phyloP scores from a whole-genome alignment of 192 early-diverging fungal genomes.

The Jimgerdemannia flammicorona region DNA sequence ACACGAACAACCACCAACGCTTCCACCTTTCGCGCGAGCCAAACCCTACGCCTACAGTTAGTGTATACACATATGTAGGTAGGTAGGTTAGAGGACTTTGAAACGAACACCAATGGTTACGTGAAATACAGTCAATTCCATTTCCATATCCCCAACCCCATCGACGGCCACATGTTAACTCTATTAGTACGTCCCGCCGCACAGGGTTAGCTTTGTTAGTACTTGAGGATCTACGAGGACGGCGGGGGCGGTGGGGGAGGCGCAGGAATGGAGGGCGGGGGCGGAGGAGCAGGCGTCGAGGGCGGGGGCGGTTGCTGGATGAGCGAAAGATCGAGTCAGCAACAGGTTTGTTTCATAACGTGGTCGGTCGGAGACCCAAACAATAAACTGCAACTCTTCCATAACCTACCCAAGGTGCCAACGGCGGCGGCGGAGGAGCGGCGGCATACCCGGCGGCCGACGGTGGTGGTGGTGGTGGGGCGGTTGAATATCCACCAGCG shows the following conservation, averaged over 20 bases:
- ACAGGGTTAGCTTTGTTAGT: not conserved
- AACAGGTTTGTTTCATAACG: not conserved
- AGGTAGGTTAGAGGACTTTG: not conserved
- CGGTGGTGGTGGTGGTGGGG: too few species aligned
- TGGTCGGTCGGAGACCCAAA: too few species aligned
- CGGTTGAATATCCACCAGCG: not conserved
- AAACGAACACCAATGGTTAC: not conserved
- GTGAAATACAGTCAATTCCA: too few species aligned
- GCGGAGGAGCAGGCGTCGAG: conserved; percentile 16
- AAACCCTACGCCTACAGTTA: too few species aligned
- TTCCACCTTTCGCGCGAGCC: too few species aligned
- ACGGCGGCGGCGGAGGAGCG: conserved; percentile 14
- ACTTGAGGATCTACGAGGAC: not conserved
- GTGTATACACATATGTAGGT: not conserved
- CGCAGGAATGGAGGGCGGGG: conserved; percentile 8
- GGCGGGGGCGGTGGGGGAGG: conserved; percentile 16
- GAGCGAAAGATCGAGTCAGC: not conserved
- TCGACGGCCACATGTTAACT: conserved; percentile 1
- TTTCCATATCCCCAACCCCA: conserved; percentile 8
- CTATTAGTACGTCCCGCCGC: conserved; percentile 1
- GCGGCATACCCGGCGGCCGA: conserved; percentile 3
- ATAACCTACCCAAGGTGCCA: conserved; percentile 9
- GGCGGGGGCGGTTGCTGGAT: conserved; percentile 16
- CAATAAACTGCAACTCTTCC: too few species aligned
- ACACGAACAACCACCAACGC: too few species aligned